A percentile compares a stretch with the other conserved stretches of the same genome.
These are phyloP conservation scores for Patellifolia procumbens DNA, from an alignment of 179 eudicot genomes.

Conservation along the genomic window DNA sequence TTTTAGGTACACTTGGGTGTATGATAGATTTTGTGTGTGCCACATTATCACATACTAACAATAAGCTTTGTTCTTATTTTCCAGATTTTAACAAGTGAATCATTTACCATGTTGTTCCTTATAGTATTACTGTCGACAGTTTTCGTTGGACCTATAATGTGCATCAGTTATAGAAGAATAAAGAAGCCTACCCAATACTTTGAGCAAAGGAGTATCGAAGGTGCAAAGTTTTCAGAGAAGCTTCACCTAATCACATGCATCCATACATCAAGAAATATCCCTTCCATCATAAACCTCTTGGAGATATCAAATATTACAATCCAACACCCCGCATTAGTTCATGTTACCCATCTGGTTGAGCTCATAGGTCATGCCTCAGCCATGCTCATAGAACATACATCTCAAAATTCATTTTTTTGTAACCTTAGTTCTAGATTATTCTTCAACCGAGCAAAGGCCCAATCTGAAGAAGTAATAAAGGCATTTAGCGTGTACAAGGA, in stretches of 20 bases:
- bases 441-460: slow-evolving; percentile 15
- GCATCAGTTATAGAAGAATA: slow-evolving; percentile 5
- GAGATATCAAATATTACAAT: slow-evolving; percentile 30
- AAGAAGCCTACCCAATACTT: slow-evolving; percentile 1
- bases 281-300: slow-evolving; percentile 36
- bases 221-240: slow-evolving; percentile 13
- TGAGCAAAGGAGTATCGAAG: slow-evolving; percentile 27
- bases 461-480: slow-evolving; percentile 28
- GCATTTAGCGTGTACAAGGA: slow-evolving; percentile 31
- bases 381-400: slow-evolving; percentile 38
- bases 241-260: slow-evolving; percentile 36
- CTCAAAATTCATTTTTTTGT: background rate
- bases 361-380: slow-evolving; percentile 40
- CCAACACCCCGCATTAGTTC: slow-evolving; percentile 22
- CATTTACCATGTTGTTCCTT: slow-evolving; percentile 17
- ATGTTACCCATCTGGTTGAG: slow-evolving; percentile 39
- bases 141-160: slow-evolving; percentile 36
- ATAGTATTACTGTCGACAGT: slow-evolving; percentile 30
- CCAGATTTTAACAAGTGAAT: slow-evolving; percentile 30
- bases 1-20: no score
- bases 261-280: slow-evolving; percentile 32
- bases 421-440: slow-evolving; percentile 10
- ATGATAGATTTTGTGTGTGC: no score
- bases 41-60: background rate
- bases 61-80: background rate